Evolutionary conservation across 2,329 filamentous ascomycete genomes (phyloP), one percentile per base, ranked within the genome.

Genomic region (Dactylonectria estremocensis): DNA sequence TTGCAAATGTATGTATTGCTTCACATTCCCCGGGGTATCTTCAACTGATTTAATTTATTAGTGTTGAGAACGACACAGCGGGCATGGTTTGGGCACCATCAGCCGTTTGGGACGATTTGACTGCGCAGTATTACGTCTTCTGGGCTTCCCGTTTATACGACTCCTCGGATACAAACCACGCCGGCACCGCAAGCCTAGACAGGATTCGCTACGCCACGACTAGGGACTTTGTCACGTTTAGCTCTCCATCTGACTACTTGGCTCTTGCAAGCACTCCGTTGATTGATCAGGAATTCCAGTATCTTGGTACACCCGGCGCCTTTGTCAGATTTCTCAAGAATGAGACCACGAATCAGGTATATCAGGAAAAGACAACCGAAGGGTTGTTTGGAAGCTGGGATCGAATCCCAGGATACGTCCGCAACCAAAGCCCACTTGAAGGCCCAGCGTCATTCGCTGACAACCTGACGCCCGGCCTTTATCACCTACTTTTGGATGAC

Each of bases 301-400:
- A 81, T 20, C 76, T 87, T 0, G 84, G 83, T 43, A 74, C 76
- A 7, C 75, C 78, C 4, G 81, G 77, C 2, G 69, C 77, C 10
- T 88, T 83, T 50, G 82, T 80, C 0, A 82, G 86, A 6, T 88
- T 87, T 76, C 72, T 86, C 58, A 88, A 87, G 74, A 85, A 87
- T 70, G 85, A 87, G 72, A 82, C 83, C 0, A 81, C 80, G 2
- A 81, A 82, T 43, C 81, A 82, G n/a, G 82, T 88, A 3, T 87
- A 84, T 66, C 82, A 83, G 46, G 85, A 88, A 69, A 78, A 79
- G 9, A 83, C 80, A 1, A 80, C 81, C 0, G 77, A 67, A 0
- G 86, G 86, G 0, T 70, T 87, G 0, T 87, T 87, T 55, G 85
- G 85, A 3, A 82, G 77, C 0, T 88, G 85, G 85, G 82, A 78